Evolutionary conservation across 192 early-diverging fungal species (phyloP).

Genomic region (Coemansia sp.): DNA sequence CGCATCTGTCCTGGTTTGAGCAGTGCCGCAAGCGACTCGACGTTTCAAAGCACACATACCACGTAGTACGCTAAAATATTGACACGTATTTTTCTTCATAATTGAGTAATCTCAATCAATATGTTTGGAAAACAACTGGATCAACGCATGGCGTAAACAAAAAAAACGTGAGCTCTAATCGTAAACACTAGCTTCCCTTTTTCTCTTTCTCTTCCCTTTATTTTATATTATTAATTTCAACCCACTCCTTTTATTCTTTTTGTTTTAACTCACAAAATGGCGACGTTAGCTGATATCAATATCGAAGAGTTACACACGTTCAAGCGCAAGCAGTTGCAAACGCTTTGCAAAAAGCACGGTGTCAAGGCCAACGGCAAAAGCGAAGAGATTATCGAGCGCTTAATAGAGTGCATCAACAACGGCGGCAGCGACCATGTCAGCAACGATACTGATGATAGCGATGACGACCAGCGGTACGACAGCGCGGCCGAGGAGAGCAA

Average conservation of each 20-base stretch:
- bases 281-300: slow-evolving; percentile 19
- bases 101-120: not conserved
- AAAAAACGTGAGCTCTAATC: not conserved
- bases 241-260: not conserved
- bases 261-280: not conserved
- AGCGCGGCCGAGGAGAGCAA: not conserved
- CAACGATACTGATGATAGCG: slow-evolving; percentile 10
- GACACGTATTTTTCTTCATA: too few relatives aligned
- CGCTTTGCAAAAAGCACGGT: slow-evolving; percentile 50
- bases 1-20: slow-evolving; percentile 52
- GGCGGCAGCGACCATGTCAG: not conserved
- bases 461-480: slow-evolving; percentile 11
- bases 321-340: slow-evolving; percentile 51
- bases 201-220: slow-evolving; percentile 1
- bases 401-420: slow-evolving; percentile 17
- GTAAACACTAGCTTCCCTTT: slow-evolving; percentile 1
- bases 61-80: slow-evolving; percentile 25
- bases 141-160: slow-evolving; percentile 21
- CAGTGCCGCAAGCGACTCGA: slow-evolving; percentile 35
- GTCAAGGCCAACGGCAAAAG: slow-evolving; percentile 51
- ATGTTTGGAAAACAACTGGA: not conserved
- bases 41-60: slow-evolving; percentile 17
- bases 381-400: slow-evolving; percentile 41
- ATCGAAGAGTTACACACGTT: slow-evolving; percentile 34
- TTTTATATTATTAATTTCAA: not conserved